Evolutionary conservation across 2,329 filamentous ascomycete genomes (phyloP).

Genomic region (Tympanopsis confertula): DNA sequence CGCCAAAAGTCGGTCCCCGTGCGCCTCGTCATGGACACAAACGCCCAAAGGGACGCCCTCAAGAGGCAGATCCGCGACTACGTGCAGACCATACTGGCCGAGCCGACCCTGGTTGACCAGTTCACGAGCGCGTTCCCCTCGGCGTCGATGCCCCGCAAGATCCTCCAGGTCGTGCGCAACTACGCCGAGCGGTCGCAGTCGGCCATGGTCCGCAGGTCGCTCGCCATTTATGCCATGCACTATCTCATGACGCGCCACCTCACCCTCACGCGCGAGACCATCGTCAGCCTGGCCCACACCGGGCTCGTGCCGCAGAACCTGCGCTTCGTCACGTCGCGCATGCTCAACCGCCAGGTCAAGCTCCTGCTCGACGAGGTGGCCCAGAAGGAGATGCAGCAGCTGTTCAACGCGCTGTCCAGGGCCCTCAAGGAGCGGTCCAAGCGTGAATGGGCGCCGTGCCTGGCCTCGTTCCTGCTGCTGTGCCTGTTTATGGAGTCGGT

Average conservation of each 20-base stretch:
- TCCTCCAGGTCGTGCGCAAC: constrained; percentile 33
- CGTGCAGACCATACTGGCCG: constrained; percentile 31
- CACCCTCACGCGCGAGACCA: constrained; percentile 31
- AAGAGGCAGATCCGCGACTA: constrained; percentile 34
- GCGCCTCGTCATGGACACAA: constrained; percentile 31
- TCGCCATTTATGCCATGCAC: constrained; percentile 43
- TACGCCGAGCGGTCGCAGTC: constrained; percentile 33
- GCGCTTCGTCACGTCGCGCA: constrained; percentile 34
- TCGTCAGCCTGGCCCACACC: constrained; percentile 26
- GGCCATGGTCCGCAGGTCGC: constrained; percentile 36
- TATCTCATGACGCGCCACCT: constrained; percentile 44
- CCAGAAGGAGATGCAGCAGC: constrained; percentile 32
- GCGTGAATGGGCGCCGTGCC: constrained; percentile 41
- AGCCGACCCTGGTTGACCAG: constrained; percentile 34
- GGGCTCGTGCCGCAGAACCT: constrained; percentile 30
- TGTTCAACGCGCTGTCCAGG: constrained; percentile 40
- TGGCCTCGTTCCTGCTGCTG: constrained; percentile 42
- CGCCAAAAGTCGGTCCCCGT: constrained; percentile 33
- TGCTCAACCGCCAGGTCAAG: constrained; percentile 45
- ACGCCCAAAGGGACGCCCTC: constrained; percentile 29
- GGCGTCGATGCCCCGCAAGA: constrained; percentile 30
- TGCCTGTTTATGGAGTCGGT: constrained; percentile 48
- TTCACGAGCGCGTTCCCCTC: constrained; percentile 33
- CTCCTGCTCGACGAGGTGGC: constrained; percentile 42
- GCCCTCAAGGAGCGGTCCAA: constrained; percentile 41